Percentiles rank a stretch among this genome's conserved stretches.
These are phyloP conservation scores for Kernera saxatilis DNA, from an alignment of 345 rosid species.

Conservation along the genomic window DNA sequence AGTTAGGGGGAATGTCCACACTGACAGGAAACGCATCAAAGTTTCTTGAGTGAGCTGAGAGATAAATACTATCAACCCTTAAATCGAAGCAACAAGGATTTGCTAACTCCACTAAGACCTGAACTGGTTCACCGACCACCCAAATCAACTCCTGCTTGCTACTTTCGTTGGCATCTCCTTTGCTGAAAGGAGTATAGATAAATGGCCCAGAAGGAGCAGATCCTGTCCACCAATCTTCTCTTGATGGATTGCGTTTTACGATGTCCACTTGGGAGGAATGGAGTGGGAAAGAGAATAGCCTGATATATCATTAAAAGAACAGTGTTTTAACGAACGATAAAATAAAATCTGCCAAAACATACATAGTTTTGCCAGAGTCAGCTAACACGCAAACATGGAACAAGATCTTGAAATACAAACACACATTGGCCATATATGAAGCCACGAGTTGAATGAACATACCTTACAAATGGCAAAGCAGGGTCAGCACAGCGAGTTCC, in stretches of 20 bases:
- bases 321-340: not conserved
- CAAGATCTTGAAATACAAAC: slow-evolving; percentile 6
- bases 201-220: slow-evolving; percentile 98
- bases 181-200: slow-evolving; percentile 96
- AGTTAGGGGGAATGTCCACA: slow-evolving; percentile 85
- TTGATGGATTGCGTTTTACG: slow-evolving; percentile 72
- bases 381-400: slow-evolving; percentile 17
- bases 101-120: slow-evolving; percentile 96
- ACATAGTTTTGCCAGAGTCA: not conserved
- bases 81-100: slow-evolving; percentile 95
- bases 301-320: slow-evolving; percentile 29
- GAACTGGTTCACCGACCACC: slow-evolving; percentile 97
- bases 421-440: slow-evolving; percentile 4
- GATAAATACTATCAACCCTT: slow-evolving; percentile 90
- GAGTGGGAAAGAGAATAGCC: slow-evolving; percentile 83
- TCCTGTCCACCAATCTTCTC: slow-evolving; percentile 98
- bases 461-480: slow-evolving; percentile 96
- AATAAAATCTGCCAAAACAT: not conserved
- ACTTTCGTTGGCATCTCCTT: slow-evolving; percentile 70
- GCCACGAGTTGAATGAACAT: slow-evolving; percentile 10
- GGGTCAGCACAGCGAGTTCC: slow-evolving; percentile 99
- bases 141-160: slow-evolving; percentile 84
- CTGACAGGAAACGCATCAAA: slow-evolving; percentile 93
- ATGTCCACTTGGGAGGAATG: slow-evolving; percentile 80
- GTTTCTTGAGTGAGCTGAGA: slow-evolving; percentile 78